These are phyloP conservation scores for Leptosphaerulina australis DNA, from an alignment of 2,329 filamentous ascomycete species.

Conservation along the genomic window DNA sequence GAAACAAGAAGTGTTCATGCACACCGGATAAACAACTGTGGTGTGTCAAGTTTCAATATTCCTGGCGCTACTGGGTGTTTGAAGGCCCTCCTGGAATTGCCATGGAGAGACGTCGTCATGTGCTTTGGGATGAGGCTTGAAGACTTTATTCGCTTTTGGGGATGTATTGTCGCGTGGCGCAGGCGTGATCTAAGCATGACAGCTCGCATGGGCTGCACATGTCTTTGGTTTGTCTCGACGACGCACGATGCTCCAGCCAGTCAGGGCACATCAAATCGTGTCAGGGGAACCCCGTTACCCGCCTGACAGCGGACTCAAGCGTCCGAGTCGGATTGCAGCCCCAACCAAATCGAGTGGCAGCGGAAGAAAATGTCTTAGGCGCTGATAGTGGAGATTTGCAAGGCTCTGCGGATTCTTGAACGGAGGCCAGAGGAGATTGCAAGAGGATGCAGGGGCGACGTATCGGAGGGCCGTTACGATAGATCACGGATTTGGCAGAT, in stretches of 20 bases:
- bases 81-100: background rate
- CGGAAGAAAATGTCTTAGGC: constrained; percentile 3
- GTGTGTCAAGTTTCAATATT: constrained; percentile 15
- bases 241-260: background rate
- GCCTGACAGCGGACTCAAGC: constrained; percentile 11
- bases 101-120: background rate
- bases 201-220: constrained; percentile 3
- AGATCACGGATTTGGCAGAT: constrained; percentile 12
- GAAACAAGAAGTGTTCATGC: constrained; percentile 14
- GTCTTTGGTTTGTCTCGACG: constrained; percentile 6
- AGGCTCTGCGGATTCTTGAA: constrained; percentile 8
- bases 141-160: background rate
- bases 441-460: constrained; percentile 7
- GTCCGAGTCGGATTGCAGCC: constrained; percentile 5
- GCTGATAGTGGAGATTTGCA: constrained; percentile 17
- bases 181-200: constrained; percentile 11
- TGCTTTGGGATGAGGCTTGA: background rate
- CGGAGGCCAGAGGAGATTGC: constrained; percentile 11
- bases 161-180: constrained; percentile 10
- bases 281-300: constrained; percentile 3
- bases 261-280: background rate
- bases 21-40: constrained; percentile 1
- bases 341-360: background rate
- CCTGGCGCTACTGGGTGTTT: constrained; percentile 15
- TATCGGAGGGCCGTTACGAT: constrained; percentile 14